Conservation (phyloP, 139 green algal species). For the Auxenochlorella pyrenoidosa region DNA sequence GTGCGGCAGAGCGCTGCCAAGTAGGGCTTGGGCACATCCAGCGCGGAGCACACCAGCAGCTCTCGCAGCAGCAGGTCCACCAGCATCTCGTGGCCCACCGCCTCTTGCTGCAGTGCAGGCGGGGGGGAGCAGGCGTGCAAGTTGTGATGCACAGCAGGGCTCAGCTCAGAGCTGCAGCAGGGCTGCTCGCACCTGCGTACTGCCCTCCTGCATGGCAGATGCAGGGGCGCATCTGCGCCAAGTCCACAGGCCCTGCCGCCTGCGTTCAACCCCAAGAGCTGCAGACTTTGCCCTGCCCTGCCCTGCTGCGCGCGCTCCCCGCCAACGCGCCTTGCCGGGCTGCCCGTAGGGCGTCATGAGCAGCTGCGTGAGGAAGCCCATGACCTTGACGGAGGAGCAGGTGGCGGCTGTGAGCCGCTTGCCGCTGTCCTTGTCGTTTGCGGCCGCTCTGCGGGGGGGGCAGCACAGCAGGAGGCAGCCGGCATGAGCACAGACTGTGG, state of each 20-base stretch:
- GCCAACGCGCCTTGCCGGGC: constrained; percentile 24
- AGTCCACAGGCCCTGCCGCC: too few species aligned
- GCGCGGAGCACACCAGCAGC: constrained; percentile 26
- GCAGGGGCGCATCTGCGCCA: too few species aligned
- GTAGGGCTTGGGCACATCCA: constrained; percentile 50
- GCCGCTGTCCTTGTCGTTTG: constrained; percentile 36
- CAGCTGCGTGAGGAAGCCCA: constrained; percentile 50
- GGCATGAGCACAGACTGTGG: too few species aligned
- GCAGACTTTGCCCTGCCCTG: too few species aligned
- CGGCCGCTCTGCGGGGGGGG: constrained; percentile 13
- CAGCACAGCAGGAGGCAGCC: too few species aligned
- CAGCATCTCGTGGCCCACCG: constrained; percentile 44
- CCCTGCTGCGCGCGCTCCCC: not conserved
- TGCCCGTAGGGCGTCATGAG: constrained; percentile 40
- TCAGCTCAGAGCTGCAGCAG: too few species aligned
- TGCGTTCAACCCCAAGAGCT: too few species aligned
- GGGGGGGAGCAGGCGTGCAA: not conserved
- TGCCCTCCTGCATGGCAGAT: too few species aligned
- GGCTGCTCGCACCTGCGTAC: too few species aligned
- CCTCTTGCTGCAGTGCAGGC: constrained; percentile 1
- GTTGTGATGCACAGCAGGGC: not conserved
- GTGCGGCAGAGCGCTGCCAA: constrained; percentile 46
- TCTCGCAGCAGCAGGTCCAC: constrained; percentile 42
- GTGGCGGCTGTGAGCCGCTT: constrained; percentile 4
- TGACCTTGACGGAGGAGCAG: constrained; percentile 40